Evolutionary conservation across 192 early-diverging fungal species (phyloP).

Genomic region (Backusella sp.): DNA sequence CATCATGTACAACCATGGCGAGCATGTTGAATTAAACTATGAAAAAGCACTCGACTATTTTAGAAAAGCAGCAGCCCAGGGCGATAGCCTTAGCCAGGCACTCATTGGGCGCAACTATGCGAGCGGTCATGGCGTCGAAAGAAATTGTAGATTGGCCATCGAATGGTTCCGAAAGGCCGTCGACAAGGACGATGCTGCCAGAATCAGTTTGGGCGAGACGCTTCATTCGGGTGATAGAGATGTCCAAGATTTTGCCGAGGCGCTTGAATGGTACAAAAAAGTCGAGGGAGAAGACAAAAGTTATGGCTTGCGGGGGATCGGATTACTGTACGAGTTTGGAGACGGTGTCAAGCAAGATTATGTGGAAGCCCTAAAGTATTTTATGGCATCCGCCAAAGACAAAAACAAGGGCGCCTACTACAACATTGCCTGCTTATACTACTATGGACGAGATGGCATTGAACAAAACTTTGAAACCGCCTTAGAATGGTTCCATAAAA

Average conservation of each 20-base stretch:
- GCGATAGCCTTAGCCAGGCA: conserved; percentile 16
- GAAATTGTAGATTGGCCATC: neutral
- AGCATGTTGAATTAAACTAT: neutral
- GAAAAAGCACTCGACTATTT: conserved; percentile 55
- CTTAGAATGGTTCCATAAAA: neutral
- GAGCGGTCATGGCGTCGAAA: neutral
- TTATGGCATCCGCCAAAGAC: neutral
- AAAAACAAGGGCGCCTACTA: neutral
- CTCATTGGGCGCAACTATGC: neutral
- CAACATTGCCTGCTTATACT: neutral
- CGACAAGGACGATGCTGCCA: neutral
- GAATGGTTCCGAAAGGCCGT: neutral
- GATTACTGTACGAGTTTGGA: neutral
- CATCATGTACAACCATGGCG: neutral
- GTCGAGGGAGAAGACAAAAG: neutral
- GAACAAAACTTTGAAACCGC: neutral
- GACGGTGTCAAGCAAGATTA: neutral
- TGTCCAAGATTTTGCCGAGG: neutral
- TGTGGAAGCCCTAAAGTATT: neutral
- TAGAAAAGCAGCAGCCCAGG: conserved; percentile 60
- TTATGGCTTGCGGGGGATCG: neutral
- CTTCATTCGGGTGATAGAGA: neutral
- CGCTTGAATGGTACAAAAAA: neutral
- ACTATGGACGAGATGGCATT: neutral
- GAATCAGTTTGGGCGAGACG: neutral